phyloP scores from a whole-genome alignment of 306 rosid genomes.

The Medicago truncatula region DNA sequence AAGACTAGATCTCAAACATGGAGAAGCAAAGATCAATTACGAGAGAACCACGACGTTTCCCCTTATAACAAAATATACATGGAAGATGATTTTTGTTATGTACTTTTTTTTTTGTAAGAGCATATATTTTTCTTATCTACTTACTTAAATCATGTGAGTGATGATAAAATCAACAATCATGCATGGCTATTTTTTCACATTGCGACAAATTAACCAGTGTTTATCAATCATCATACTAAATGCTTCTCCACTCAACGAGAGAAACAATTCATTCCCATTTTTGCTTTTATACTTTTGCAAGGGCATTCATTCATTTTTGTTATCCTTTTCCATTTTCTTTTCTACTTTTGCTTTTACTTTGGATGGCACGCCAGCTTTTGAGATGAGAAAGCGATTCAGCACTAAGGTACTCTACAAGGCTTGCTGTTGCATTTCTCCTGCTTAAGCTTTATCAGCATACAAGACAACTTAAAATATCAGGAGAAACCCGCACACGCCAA shows the following conservation, averaged over 20 bases:
- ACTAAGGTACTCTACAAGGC: not conserved
- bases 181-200: not conserved
- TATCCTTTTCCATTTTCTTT: not conserved
- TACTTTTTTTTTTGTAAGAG: not conserved
- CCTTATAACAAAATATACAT: not conserved
- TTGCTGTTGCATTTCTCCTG: not conserved
- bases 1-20: not conserved
- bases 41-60: not conserved
- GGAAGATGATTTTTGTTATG: not conserved
- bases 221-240: not conserved
- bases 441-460: not conserved
- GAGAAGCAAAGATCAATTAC: not conserved
- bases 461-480: not conserved
- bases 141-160: not conserved
- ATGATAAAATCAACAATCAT: conserved; percentile 17
- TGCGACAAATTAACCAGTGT: not conserved
- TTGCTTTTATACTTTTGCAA: not conserved
- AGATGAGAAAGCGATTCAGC: not conserved
- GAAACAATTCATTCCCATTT: not conserved
- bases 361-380: not conserved
- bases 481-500: too few species aligned
- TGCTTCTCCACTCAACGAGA: not conserved
- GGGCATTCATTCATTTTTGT: not conserved
- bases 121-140: not conserved
- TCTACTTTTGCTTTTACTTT: not conserved